Base-by-base conservation (phyloP, 1,284 basidiomycete genomes). In the Stygiomarasmius scandens region DNA sequence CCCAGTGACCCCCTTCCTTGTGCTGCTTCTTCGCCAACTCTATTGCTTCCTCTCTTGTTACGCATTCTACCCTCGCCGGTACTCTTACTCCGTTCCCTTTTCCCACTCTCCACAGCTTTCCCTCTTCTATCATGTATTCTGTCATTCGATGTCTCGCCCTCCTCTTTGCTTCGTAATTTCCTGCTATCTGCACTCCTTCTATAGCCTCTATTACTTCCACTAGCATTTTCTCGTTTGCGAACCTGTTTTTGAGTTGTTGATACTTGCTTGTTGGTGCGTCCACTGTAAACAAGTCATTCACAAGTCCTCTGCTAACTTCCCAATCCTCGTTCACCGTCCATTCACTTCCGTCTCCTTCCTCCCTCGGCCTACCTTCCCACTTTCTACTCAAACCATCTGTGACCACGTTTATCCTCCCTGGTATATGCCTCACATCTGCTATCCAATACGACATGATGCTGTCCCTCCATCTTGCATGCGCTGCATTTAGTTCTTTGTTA, bases 91-190 rank as follows among this genome's bases (percentile, higher is more conserved):
- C 49, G 2, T 46, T 58, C 0, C 62, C 60, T 19, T 60, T 64
- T 6, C 60, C 63, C 0, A 72, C 25, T 1, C 60, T 60, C 74
- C 74, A 76, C 32, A 77, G 58, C 54, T 63, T 66, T 0, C 67
- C 70, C 2, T 68, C 70, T 2, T 71, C 66, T 8, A 75, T 64
- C 52, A 69, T 61, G 61, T 74, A 75, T 8, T 64, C 64, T 0
- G 43, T 20, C 0, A 69, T 68, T 1, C 65, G 52, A 46, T 74
- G n/a, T n/a, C n/a, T 45, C 1, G 71, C 73, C 5, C 66, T 52
- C 32, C 32, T 34, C 32, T 14, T 34, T n/a, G n/a, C n/a, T n/a
- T n/a, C n/a, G n/a, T n/a, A n/a, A n/a, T n/a, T n/a, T n/a, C n/a
- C n/a, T n/a, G n/a, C n/a, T n/a, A n/a, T 24, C 29, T 54, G 9